phyloP scores from a whole-genome alignment of 2,329 filamentous ascomycete genomes.

The Fusarium falciforme region DNA sequence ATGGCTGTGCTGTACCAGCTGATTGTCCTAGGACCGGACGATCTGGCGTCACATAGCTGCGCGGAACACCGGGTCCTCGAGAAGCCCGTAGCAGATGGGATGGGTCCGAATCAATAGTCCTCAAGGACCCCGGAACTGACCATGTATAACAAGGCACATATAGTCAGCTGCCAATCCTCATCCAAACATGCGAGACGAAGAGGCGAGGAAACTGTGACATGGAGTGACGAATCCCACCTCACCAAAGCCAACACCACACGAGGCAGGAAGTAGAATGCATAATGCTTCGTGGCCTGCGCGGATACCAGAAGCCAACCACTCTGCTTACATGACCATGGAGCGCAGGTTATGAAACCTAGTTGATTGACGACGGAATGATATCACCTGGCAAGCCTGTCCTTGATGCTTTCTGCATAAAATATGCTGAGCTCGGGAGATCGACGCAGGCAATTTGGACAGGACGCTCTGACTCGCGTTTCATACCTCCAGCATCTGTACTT shows the following conservation, averaged over 20 bases:
- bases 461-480: slow-evolving; percentile 36
- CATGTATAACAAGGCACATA: slow-evolving; percentile 36
- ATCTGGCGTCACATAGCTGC: slow-evolving; percentile 7
- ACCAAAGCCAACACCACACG: slow-evolving; percentile 2
- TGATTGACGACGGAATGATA: neutral
- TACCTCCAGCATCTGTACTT: neutral
- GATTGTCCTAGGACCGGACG: slow-evolving; percentile 7
- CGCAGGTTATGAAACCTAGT: neutral
- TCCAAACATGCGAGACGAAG: slow-evolving; percentile 13
- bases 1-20: neutral
- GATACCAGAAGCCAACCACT: neutral
- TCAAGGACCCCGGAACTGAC: slow-evolving; percentile 19
- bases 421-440: slow-evolving; percentile 41
- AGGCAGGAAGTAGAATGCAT: neutral
- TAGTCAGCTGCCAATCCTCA: slow-evolving; percentile 23
- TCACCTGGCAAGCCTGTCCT: neutral
- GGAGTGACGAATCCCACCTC: slow-evolving; percentile 8
- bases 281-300: neutral
- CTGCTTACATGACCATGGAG: neutral
- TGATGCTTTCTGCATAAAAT: slow-evolving; percentile 6
- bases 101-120: slow-evolving; percentile 35
- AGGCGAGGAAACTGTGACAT: slow-evolving; percentile 20
- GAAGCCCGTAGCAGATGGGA: slow-evolving; percentile 9
- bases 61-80: neutral
- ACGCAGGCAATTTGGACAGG: slow-evolving; percentile 33